Base-by-base conservation (phyloP, 2,329 filamentous ascomycete species). In the Ophiostoma triangulosporum region DNA sequence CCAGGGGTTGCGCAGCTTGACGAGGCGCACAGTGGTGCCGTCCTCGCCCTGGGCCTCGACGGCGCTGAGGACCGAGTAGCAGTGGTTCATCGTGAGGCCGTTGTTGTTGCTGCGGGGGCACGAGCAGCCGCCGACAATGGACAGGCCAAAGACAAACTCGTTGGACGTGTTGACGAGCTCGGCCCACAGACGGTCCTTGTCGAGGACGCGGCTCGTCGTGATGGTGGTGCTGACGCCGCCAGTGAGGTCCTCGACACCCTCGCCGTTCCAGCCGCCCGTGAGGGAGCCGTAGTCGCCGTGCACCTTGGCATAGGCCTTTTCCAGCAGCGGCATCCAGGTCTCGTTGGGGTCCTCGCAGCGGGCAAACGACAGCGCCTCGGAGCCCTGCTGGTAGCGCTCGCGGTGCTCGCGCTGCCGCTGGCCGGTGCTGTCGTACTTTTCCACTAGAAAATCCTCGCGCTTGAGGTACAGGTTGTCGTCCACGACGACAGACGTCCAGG, bases 281-380 rank as follows among this genome's bases (percentile, higher is more conserved):
- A 88, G 80, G 1, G 83, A 73, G 26, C 73, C 74, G 57, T 84
- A 88, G 60, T 88, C 84, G 2, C 83, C 83, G 57, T 88, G 84
- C 0, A 80, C 78, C 63, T 88, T 88, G n/a, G 84, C 84, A 62
- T 83, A 87, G 6, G 84, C 84, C 63, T 88, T 88, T 60, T 87
- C 84, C 1, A 88, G 72, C 48, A 88, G 66, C 0, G 84, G 84
- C 22, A 88, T 70, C 84, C 84, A 88, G 0, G 83, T 88, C 64
- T 87, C 84, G 61, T 86, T 86, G 1, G 75, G 71, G 55, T 84
- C 78, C 22, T 74, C 74, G 64, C 84, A 87, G 59, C 80, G 78
- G 4, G 82, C 80, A 66, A 87, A 88, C 63, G 82, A 84, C 2
- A 88, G 67, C 0, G 84, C 80, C 52, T 81, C 73, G 0, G 81